Evolutionary conservation across 768 basidiomycete species (phyloP).

Genomic region (Pulveroboletus sp.): DNA sequence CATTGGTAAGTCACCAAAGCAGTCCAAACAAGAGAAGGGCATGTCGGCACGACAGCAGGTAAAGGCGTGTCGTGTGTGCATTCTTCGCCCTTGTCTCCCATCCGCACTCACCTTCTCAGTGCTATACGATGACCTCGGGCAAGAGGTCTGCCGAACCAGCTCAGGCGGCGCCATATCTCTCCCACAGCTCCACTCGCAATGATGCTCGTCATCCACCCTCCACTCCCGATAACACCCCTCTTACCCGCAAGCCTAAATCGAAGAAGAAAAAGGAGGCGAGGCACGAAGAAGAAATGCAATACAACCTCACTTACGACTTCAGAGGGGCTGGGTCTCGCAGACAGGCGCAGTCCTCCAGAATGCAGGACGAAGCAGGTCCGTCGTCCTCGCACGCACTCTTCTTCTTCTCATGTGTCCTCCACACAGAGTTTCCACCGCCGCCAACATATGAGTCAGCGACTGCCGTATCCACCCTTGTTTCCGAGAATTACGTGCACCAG

Average conservation of each 20-base stretch:
- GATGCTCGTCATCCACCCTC: constrained; percentile 49
- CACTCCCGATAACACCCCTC: constrained; percentile 50
- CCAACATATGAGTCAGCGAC: constrained; percentile 64
- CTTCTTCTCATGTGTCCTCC: constrained; percentile 25
- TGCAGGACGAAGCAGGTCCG: constrained; percentile 32
- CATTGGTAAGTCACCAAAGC: constrained; percentile 27
- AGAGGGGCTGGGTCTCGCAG: constrained; percentile 28
- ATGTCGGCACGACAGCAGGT: constrained; percentile 32
- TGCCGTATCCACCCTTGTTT: constrained; percentile 39
- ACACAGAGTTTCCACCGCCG: constrained; percentile 63
- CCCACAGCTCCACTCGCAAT: constrained; percentile 52
- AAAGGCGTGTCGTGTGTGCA: constrained; percentile 36
- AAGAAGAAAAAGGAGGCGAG: constrained; percentile 43
- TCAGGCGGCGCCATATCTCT: constrained; percentile 44
- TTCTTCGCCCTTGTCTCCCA: constrained; percentile 37
- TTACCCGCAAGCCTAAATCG: constrained; percentile 33
- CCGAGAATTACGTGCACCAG: constrained; percentile 37
- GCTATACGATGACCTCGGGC: constrained; percentile 35
- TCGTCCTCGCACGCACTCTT: not conserved
- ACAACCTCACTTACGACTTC: constrained; percentile 32
- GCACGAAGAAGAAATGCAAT: constrained; percentile 42
- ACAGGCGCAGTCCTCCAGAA: constrained; percentile 24
- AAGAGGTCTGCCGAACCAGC: constrained; percentile 30
- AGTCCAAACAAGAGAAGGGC: constrained; percentile 31
- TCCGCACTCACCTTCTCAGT: constrained; percentile 32